Evolutionary conservation across 768 basidiomycete species (phyloP).

Genomic region (Mycena crocata): DNA sequence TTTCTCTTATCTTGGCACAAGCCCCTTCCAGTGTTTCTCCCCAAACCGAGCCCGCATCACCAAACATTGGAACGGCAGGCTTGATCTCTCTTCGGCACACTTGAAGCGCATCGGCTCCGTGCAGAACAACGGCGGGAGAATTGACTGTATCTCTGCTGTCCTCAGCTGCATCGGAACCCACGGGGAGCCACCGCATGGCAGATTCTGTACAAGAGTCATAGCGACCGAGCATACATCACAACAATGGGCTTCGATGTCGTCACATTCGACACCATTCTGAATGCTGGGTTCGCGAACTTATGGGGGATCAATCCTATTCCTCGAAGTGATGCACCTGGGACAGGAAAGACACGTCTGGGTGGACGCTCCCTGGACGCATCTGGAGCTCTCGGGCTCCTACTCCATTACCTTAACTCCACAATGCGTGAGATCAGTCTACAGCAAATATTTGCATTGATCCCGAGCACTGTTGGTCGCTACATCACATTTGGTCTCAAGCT

Average conservation of each 20-base stretch:
- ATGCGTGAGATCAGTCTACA: background rate
- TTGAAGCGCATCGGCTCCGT: background rate
- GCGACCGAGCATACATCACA: too few relatives aligned
- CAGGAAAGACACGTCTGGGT: too few relatives aligned
- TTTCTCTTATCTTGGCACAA: constrained; percentile 1
- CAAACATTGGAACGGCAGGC: background rate
- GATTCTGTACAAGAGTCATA: background rate
- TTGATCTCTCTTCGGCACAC: too few relatives aligned
- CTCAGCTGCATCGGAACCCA: background rate
- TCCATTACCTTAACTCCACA: too few relatives aligned
- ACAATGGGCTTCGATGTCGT: background rate
- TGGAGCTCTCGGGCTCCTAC: too few relatives aligned
- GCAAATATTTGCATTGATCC: background rate
- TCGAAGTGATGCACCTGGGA: too few relatives aligned
- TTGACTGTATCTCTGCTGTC: background rate
- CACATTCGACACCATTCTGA: too few relatives aligned
- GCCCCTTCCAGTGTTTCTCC: background rate
- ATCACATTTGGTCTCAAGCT: background rate
- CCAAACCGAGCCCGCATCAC: background rate
- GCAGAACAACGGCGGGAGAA: background rate
- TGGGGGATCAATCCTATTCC: too few relatives aligned
- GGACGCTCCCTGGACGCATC: too few relatives aligned
- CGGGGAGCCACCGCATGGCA: constrained; percentile 1
- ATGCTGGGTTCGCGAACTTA: too few relatives aligned
- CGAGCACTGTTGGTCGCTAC: background rate